Base-by-base conservation (phyloP, 495 filamentous ascomycete genomes). In the Aspergillus biplanus region DNA sequence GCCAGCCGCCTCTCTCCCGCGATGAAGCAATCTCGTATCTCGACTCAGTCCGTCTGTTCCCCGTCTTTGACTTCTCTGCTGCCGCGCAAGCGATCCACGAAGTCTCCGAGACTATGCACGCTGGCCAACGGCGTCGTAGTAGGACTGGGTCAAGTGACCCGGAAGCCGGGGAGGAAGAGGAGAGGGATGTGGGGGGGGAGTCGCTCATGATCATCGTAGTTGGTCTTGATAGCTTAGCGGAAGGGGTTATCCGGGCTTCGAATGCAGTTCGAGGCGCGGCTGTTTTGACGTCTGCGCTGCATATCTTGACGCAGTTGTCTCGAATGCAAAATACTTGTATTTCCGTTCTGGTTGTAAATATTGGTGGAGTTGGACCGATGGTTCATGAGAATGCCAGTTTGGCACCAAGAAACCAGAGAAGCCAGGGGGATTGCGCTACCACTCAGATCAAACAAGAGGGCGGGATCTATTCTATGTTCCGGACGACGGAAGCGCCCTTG, bases 321-420 rank as follows among this genome's bases (percentile, higher is more conserved):
- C 64, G 77, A 0, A 54, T 63, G 50, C 58, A 78, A 58, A 54
- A 59, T 5, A 64, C 71, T 7, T 71, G 56, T 52, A 67, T 80
- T 9, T 77, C 77, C 1, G 61, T 78, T 27, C 44, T 80, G 52
- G 68, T 82, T 13, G 75, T 82, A 18, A 80, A 79, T 66, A 78
- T 73, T 0, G 70, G 56, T 44, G 76, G 75, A 6, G 52, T 82
- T 15, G 79, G 79, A 0, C 58, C 68, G 1, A 39, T 57, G 13
- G 11, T 59, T 15, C 33, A 18, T 49, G 37, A 34, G 13, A 47
- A 21, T 31, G 3, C 31, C 1, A 53, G 21, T 31, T 35, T 5
- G 15, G 21, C 21, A 27, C 15, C 49, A 33, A 52, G 53, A 12
- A n/a, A 15, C 7, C 44, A 32, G 16, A 46, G 12, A 4, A 44